Evolutionary conservation across 768 basidiomycete species (phyloP).

Genomic region (Mycena leptocephala): DNA sequence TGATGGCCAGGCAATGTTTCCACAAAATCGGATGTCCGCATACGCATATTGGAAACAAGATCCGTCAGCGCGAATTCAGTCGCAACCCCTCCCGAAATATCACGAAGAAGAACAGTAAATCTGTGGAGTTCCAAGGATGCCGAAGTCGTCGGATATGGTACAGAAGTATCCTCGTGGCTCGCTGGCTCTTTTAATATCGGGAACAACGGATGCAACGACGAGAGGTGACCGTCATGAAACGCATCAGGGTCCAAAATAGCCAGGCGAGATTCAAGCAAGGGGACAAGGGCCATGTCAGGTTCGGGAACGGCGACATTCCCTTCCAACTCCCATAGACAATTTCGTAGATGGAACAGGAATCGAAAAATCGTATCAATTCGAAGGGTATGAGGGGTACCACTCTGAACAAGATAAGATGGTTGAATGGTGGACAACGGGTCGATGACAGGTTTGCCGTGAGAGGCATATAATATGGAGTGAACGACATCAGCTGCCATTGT

Average conservation of each 20-base stretch:
- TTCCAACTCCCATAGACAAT: slow-evolving; percentile 66
- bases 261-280: slow-evolving; percentile 57
- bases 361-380: slow-evolving; percentile 83
- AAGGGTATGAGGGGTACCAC: slow-evolving; percentile 76
- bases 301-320: slow-evolving; percentile 26
- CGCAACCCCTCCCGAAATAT: slow-evolving; percentile 49
- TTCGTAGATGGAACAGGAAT: slow-evolving; percentile 85
- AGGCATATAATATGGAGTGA: slow-evolving; percentile 64
- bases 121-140: slow-evolving; percentile 47
- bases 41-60: slow-evolving; percentile 43
- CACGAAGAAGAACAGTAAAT: slow-evolving; percentile 51
- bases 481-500: slow-evolving; percentile 58
- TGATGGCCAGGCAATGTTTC: slow-evolving; percentile 36
- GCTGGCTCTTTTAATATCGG: slow-evolving; percentile 32
- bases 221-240: slow-evolving; percentile 48
- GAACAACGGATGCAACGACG: slow-evolving; percentile 50
- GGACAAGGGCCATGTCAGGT: slow-evolving; percentile 48
- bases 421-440: slow-evolving; percentile 90
- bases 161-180: not conserved
- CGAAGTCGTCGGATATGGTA: slow-evolving; percentile 22
- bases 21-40: slow-evolving; percentile 42
- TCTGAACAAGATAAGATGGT: slow-evolving; percentile 88
- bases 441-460: slow-evolving; percentile 66
- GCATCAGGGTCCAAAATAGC: slow-evolving; percentile 63
- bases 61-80: slow-evolving; percentile 56